These are phyloP conservation scores for Hanseniaspora jakobsenii DNA, from an alignment of 805 yeast genomes.

Conservation along the genomic window DNA sequence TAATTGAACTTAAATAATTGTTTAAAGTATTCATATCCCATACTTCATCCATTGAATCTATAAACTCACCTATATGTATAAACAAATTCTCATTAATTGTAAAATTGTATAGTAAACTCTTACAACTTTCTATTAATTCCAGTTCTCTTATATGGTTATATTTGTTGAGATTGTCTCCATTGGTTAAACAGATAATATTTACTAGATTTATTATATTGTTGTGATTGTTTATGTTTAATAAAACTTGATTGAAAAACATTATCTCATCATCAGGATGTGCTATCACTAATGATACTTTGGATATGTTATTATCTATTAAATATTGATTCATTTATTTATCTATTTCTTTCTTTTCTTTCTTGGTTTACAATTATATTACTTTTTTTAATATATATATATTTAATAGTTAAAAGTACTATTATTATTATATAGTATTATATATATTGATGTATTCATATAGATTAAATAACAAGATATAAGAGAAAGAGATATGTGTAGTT, in stretches of 20 bases:
- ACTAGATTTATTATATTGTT: conserved; percentile 34
- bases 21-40: conserved; percentile 45
- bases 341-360: no score
- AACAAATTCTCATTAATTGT: conserved; percentile 12
- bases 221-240: conserved; percentile 37
- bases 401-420: no score
- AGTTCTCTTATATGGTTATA: conserved; percentile 49
- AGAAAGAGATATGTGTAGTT: no score
- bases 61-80: conserved; percentile 31
- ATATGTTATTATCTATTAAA: background rate
- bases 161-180: conserved; percentile 59
- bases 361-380: background rate
- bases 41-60: conserved; percentile 52
- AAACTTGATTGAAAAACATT: conserved; percentile 86
- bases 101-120: conserved; percentile 18
- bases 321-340: no score
- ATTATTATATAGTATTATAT: no score
- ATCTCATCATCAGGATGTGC: conserved; percentile 99
- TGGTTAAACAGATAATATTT: conserved; percentile 56
- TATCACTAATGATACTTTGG: conserved; percentile 41
- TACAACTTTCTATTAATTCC: conserved; percentile 39
- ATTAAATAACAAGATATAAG: no score
- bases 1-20: conserved; percentile 25
- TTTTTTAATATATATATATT: no score
- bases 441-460: no score